phyloP scores from a whole-genome alignment of 1,284 basidiomycete species.

The Cutaneotrichosporon dermatis region DNA sequence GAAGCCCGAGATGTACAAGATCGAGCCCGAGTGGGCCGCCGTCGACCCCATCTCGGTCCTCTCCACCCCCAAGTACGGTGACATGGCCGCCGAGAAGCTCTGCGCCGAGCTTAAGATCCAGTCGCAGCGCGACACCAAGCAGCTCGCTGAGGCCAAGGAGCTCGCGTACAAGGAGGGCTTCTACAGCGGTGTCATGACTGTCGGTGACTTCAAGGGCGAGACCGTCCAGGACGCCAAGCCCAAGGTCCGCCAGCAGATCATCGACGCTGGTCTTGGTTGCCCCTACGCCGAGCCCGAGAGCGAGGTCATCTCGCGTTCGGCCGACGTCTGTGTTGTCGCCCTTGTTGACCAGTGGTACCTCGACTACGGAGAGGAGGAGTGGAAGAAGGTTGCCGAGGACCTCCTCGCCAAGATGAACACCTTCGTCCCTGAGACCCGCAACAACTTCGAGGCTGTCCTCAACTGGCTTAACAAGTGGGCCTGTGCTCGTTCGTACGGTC shows the following conservation, averaged over 20 bases:
- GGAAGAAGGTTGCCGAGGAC: constrained; percentile 82
- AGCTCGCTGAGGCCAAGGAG: constrained; percentile 94
- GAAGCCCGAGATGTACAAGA: constrained; percentile 95
- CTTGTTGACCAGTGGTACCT: constrained; percentile 99
- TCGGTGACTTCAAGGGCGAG: constrained; percentile 83
- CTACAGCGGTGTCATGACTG: constrained; percentile 84
- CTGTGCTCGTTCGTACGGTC: constrained; percentile 92
- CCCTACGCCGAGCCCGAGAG: constrained; percentile 96
- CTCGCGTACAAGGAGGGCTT: constrained; percentile 98
- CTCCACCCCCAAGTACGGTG: constrained; percentile 81
- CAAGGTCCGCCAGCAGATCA: constrained; percentile 81
- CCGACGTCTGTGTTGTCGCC: constrained; percentile 95
- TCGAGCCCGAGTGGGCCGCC: constrained; percentile 83
- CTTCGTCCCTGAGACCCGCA: constrained; percentile 80
- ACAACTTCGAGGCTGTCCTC: constrained; percentile 86
- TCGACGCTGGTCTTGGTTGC: constrained; percentile 71
- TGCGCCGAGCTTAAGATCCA: constrained; percentile 91
- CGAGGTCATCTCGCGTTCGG: constrained; percentile 79
- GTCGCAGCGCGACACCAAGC: constrained; percentile 88
- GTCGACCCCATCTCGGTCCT: constrained; percentile 86
- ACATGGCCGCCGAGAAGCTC: constrained; percentile 82
- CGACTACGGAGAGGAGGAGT: constrained; percentile 88
- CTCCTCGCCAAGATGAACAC: constrained; percentile 82
- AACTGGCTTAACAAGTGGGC: constrained; percentile 99
- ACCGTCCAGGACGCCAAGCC: constrained; percentile 85